Conservation (phyloP, 2,329 filamentous ascomycete genomes). For the Alternaria consortialis region DNA sequence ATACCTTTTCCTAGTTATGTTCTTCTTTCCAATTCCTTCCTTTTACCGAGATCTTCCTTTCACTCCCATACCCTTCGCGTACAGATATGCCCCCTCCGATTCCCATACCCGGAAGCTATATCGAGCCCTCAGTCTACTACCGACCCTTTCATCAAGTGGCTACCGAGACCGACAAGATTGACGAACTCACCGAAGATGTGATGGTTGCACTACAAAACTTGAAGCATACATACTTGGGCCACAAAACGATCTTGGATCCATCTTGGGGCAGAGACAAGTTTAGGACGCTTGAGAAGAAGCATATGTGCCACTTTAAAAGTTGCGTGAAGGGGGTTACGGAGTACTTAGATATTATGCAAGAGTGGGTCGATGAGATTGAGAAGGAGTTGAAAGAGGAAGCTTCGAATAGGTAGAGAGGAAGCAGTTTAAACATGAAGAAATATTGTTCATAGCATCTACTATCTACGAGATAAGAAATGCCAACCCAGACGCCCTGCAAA, state of each 20-base stretch:
- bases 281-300: neutral
- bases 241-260: neutral
- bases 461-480: neutral
- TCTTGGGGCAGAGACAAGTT: neutral
- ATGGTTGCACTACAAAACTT: neutral
- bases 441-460: neutral
- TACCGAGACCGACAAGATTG: neutral
- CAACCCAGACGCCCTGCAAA: conserved; percentile 14
- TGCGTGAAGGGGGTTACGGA: neutral
- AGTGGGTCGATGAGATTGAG: neutral
- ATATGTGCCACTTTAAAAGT: neutral
- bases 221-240: neutral
- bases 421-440: neutral
- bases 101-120: too few species aligned
- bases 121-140: too few species aligned
- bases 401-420: neutral
- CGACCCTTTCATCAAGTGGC: neutral
- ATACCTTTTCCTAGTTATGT: neutral
- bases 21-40: neutral
- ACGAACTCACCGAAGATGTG: neutral
- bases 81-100: neutral
- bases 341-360: neutral
- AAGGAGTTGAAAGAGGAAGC: neutral
- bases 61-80: neutral
- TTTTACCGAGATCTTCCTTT: neutral